These are phyloP conservation scores for Lentinus tigrinus DNA, from an alignment of 768 basidiomycete species.

Conservation along the genomic window DNA sequence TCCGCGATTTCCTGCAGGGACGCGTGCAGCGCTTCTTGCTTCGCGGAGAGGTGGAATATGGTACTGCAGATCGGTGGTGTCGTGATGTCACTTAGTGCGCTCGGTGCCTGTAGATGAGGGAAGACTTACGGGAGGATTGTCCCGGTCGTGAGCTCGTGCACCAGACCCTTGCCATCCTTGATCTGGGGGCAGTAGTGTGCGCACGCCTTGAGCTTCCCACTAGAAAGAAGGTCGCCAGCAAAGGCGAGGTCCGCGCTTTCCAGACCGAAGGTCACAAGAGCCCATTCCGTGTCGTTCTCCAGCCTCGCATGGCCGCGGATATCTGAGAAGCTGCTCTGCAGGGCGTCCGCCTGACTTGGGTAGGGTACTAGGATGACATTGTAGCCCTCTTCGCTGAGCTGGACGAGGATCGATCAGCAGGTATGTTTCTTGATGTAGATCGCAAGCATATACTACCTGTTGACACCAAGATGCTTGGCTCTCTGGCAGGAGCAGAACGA, in stretches of 20 bases:
- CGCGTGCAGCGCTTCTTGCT: constrained; percentile 35
- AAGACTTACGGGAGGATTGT: constrained; percentile 29
- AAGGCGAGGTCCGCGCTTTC: background rate
- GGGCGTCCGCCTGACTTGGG: constrained; percentile 18
- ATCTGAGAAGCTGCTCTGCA: constrained; percentile 21
- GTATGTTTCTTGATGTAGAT: background rate
- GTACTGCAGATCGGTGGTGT: constrained; percentile 30
- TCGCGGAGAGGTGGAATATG: constrained; percentile 35
- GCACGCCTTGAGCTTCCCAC: constrained; percentile 27
- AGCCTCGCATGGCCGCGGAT: constrained; percentile 5
- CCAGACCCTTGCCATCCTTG: constrained; percentile 25
- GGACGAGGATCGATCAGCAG: background rate
- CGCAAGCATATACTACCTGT: constrained; percentile 32
- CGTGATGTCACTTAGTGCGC: background rate
- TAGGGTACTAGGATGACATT: constrained; percentile 32
- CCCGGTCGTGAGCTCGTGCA: constrained; percentile 26
- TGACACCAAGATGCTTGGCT: constrained; percentile 36
- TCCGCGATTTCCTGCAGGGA: constrained; percentile 29
- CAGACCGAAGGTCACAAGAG: constrained; percentile 19
- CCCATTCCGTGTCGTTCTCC: constrained; percentile 3
- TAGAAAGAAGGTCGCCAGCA: background rate
- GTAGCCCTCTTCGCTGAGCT: constrained; percentile 42
- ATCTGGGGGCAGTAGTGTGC: constrained; percentile 36
- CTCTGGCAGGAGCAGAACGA: constrained; percentile 31
- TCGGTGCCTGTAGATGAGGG: background rate